phyloP scores from a whole-genome alignment of 2,329 filamentous ascomycete species.

The Aspergillus proliferans region DNA sequence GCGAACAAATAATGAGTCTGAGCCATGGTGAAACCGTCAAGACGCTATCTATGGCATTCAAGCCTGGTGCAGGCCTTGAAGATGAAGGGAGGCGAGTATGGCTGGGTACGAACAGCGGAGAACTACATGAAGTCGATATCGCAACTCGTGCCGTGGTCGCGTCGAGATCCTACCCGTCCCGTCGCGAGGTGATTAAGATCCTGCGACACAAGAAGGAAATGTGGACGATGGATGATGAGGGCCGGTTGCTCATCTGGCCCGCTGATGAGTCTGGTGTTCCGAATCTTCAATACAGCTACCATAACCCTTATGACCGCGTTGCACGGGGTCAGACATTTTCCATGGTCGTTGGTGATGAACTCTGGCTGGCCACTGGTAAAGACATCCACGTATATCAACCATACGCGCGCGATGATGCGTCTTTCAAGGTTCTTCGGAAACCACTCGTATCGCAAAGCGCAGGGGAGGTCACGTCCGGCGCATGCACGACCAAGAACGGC shows the following conservation, averaged over 20 bases:
- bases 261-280: slow-evolving; percentile 68
- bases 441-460: slow-evolving; percentile 66
- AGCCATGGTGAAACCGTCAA: slow-evolving; percentile 80
- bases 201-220: slow-evolving; percentile 81
- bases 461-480: slow-evolving; percentile 81
- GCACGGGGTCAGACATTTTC: slow-evolving; percentile 81
- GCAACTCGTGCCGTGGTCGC: slow-evolving; percentile 62
- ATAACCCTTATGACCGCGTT: slow-evolving; percentile 62
- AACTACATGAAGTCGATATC: slow-evolving; percentile 85
- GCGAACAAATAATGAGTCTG: slow-evolving; percentile 73
- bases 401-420: slow-evolving; percentile 57
- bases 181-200: slow-evolving; percentile 75
- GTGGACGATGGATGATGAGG: slow-evolving; percentile 89
- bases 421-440: slow-evolving; percentile 68
- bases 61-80: slow-evolving; percentile 68
- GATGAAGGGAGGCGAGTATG: slow-evolving; percentile 78
- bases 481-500: slow-evolving; percentile 65
- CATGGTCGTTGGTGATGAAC: slow-evolving; percentile 71
- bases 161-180: slow-evolving; percentile 67
- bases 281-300: slow-evolving; percentile 66
- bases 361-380: slow-evolving; percentile 86
- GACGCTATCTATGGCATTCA: slow-evolving; percentile 75
- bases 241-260: slow-evolving; percentile 80
- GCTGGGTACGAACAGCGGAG: slow-evolving; percentile 84
- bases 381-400: slow-evolving; percentile 80